A percentile compares a stretch with the other conserved stretches of the same genome.
Evolutionary conservation across 495 filamentous ascomycete genomes (phyloP).

Genomic region (Jackrogersella minutella): DNA sequence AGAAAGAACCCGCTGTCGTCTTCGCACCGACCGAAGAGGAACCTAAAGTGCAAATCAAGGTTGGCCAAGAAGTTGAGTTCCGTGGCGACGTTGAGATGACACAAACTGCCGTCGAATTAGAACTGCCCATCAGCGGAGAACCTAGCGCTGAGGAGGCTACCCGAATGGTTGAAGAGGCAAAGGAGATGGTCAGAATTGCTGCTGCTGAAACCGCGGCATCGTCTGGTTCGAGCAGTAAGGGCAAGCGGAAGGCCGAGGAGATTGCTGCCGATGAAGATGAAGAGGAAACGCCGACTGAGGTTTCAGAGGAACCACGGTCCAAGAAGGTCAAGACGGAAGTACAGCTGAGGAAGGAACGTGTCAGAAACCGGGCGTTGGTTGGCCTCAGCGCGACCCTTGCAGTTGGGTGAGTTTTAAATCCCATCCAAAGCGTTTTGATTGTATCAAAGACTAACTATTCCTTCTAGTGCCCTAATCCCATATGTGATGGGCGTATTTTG

Average conservation of each 20-base stretch:
- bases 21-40: conserved; percentile 61
- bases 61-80: conserved; percentile 72
- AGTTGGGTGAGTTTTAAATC: conserved; percentile 76
- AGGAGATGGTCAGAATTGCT: conserved; percentile 88
- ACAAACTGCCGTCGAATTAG: conserved; percentile 80
- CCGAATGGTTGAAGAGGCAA: conserved; percentile 84
- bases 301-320: conserved; percentile 62
- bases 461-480: conserved; percentile 61
- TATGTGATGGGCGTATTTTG: conserved; percentile 61
- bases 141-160: conserved; percentile 77
- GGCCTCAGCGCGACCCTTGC: conserved; percentile 85
- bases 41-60: conserved; percentile 70
- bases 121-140: conserved; percentile 68
- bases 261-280: conserved; percentile 56
- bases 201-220: conserved; percentile 59
- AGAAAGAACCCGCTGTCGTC: conserved; percentile 51
- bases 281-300: conserved; percentile 52
- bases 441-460: conserved; percentile 39
- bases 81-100: conserved; percentile 70
- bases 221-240: conserved; percentile 56
- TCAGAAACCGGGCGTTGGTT: conserved; percentile 81
- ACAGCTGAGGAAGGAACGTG: conserved; percentile 80
- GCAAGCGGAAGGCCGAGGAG: conserved; percentile 87
- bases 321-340: conserved; percentile 81
- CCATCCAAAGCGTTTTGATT: neutral